Evolutionary conservation across 108 stramenopile genomes (phyloP).

Genomic region (Cyclotella kingstonii): DNA sequence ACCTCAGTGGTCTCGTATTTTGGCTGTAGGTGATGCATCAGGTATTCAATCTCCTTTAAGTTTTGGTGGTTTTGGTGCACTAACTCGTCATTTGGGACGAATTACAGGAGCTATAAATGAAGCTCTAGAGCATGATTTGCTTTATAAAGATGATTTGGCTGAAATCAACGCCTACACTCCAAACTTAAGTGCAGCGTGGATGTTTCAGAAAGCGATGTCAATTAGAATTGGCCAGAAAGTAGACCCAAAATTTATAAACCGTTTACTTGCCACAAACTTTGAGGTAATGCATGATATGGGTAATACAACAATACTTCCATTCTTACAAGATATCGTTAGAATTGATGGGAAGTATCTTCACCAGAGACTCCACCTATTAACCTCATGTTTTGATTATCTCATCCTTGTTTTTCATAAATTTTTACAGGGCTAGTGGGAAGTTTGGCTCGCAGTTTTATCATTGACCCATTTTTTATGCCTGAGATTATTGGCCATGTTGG

Average conservation of each 20-base stretch:
- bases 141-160: constrained; percentile 81
- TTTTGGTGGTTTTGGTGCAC: constrained; percentile 95
- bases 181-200: constrained; percentile 92
- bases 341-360: constrained; percentile 53
- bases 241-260: constrained; percentile 84
- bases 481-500: constrained; percentile 80
- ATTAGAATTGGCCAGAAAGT: constrained; percentile 75
- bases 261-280: constrained; percentile 86
- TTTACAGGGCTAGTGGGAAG: constrained; percentile 61
- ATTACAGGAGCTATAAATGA: constrained; percentile 77
- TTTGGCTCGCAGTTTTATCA: constrained; percentile 64
- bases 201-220: constrained; percentile 96
- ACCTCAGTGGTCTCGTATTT: constrained; percentile 71
- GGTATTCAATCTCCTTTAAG: constrained; percentile 94
- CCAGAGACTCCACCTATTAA: neutral
- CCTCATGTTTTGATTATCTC: constrained; percentile 22
- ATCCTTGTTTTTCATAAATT: neutral
- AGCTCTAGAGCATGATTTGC: constrained; percentile 74
- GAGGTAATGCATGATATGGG: constrained; percentile 86
- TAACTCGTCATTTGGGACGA: constrained; percentile 86
- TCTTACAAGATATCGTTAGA: constrained; percentile 92
- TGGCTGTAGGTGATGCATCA: constrained; percentile 87
- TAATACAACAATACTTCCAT: constrained; percentile 67
- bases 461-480: constrained; percentile 82
- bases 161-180: constrained; percentile 93